A percentile compares a stretch with the other conserved stretches of the same genome.
phyloP scores from a whole-genome alignment of 768 basidiomycete genomes.

The Leccinum subtestaceum region DNA sequence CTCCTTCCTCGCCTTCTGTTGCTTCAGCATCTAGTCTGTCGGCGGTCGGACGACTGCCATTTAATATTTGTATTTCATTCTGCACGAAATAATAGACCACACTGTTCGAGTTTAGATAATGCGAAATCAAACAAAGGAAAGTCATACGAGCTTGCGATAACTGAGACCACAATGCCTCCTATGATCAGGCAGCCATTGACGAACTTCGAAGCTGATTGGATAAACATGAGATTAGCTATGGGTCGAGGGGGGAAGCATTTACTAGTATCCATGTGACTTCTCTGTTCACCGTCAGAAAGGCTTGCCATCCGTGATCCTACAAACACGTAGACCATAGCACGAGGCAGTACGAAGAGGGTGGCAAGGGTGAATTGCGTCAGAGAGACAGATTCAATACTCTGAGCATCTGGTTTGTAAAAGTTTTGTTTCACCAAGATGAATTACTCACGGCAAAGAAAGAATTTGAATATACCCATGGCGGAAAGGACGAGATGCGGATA shows the following conservation, averaged over 20 bases:
- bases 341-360: slow-evolving; percentile 69
- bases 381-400: slow-evolving; percentile 74
- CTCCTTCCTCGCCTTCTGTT: slow-evolving; percentile 59
- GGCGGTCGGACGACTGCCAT: slow-evolving; percentile 45
- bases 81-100: slow-evolving; percentile 64
- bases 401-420: slow-evolving; percentile 7
- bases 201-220: slow-evolving; percentile 54
- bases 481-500: slow-evolving; percentile 78
- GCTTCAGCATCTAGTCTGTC: slow-evolving; percentile 59
- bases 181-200: slow-evolving; percentile 60
- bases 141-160: slow-evolving; percentile 66
- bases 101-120: slow-evolving; percentile 38
- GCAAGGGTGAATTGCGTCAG: slow-evolving; percentile 76
- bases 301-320: slow-evolving; percentile 73
- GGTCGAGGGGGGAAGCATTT: slow-evolving; percentile 19
- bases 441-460: slow-evolving; percentile 68
- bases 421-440: background rate
- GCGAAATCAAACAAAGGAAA: slow-evolving; percentile 6
- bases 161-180: slow-evolving; percentile 55
- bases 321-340: slow-evolving; percentile 69
- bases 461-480: slow-evolving; percentile 88
- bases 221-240: slow-evolving; percentile 8
- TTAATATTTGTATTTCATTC: slow-evolving; percentile 54
- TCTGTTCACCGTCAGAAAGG: slow-evolving; percentile 73
- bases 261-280: slow-evolving; percentile 76